Conservation (phyloP, 1,284 basidiomycete species). For the Phellopilus nigrolimitatus region DNA sequence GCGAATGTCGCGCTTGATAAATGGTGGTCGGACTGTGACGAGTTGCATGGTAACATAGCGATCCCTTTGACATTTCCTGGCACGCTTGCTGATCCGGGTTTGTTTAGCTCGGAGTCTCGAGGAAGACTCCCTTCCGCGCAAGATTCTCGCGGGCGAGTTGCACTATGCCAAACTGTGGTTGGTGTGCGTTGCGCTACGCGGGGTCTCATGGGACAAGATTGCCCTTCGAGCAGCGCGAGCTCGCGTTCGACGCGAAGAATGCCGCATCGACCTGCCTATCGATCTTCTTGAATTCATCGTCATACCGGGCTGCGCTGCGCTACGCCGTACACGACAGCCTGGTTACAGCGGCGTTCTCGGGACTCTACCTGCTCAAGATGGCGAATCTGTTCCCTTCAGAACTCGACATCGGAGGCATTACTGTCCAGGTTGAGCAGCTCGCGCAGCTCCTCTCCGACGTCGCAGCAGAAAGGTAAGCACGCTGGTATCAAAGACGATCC, state of each 20-base stretch:
- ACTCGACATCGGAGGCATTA: constrained; percentile 70
- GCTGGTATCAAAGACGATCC: background rate
- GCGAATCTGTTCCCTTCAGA: constrained; percentile 81
- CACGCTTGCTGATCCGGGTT: constrained; percentile 1
- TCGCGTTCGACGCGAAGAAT: constrained; percentile 92
- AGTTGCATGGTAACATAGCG: constrained; percentile 55
- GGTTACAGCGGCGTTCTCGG: constrained; percentile 88
- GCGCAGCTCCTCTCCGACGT: constrained; percentile 80
- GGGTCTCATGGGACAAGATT: constrained; percentile 91
- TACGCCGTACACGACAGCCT: constrained; percentile 93
- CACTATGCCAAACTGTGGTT: constrained; percentile 93
- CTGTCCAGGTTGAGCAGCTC: constrained; percentile 77
- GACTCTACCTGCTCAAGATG: constrained; percentile 90
- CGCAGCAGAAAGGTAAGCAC: constrained; percentile 70
- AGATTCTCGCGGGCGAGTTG: constrained; percentile 81
- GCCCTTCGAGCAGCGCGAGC: constrained; percentile 87
- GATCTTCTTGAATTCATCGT: constrained; percentile 72
- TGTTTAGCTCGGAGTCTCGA: constrained; percentile 68
- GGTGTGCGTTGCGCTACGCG: constrained; percentile 85
- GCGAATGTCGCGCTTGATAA: constrained; percentile 82
- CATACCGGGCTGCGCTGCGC: constrained; percentile 74
- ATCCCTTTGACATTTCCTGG: background rate
- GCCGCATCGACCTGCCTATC: constrained; percentile 81
- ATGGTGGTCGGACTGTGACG: constrained; percentile 87
- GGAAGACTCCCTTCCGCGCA: constrained; percentile 78